Evolutionary conservation across 805 yeast species (phyloP).

Genomic region (Wickerhamiella occidentalis): DNA sequence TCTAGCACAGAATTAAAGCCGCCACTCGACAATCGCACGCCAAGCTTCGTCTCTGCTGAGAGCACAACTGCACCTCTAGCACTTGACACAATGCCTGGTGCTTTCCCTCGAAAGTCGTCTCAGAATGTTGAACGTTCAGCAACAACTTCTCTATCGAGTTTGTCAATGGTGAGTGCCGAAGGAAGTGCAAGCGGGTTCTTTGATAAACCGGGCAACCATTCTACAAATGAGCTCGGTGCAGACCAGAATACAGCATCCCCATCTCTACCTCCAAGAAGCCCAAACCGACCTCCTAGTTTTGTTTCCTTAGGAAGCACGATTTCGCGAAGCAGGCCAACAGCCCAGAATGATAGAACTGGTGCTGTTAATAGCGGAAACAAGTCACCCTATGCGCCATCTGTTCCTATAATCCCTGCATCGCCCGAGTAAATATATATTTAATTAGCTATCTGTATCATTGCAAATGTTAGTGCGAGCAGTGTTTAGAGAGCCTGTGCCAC

Average conservation of each 20-base stretch:
- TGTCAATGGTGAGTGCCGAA: not conserved
- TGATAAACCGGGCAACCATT: not conserved
- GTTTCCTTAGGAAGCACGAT: conserved; percentile 5
- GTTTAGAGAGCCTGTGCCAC: too few relatives aligned
- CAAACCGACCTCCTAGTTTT: conserved; percentile 9
- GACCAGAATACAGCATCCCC: not conserved
- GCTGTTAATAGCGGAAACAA: not conserved
- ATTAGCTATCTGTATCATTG: not conserved
- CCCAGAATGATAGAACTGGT: not conserved
- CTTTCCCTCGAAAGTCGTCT: conserved; percentile 3
- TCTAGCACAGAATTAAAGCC: not conserved
- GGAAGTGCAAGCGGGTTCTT: not conserved
- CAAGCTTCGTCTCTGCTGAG: not conserved
- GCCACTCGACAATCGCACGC: not conserved
- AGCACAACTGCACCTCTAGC: not conserved
- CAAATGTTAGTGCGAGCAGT: too few relatives aligned
- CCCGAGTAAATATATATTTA: not conserved
- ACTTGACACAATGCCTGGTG: conserved; percentile 8
- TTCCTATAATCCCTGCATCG: conserved; percentile 3
- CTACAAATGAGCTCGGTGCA: not conserved
- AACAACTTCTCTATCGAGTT: not conserved
- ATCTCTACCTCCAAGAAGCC: conserved; percentile 5
- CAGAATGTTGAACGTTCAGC: not conserved
- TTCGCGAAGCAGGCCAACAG: not conserved
- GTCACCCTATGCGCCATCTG: not conserved